Percentiles rank a stretch among this genome's conserved stretches.
phyloP scores from a whole-genome alignment of 768 basidiomycete species.

The Roridomyces roridus region DNA sequence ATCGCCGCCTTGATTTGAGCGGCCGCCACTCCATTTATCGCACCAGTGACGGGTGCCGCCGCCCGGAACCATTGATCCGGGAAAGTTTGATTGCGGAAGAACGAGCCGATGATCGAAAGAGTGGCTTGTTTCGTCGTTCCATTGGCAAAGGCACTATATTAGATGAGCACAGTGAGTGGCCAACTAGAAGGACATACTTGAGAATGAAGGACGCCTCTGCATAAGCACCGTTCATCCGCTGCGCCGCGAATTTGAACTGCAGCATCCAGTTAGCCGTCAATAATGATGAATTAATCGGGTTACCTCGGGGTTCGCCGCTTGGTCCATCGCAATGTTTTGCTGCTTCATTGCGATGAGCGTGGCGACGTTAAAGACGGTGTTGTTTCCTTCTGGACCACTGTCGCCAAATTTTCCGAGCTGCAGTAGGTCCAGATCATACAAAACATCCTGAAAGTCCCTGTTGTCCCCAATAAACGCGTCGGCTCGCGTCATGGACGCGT shows the following conservation, averaged over 20 bases:
- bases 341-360: conserved; percentile 20
- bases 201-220: conserved; percentile 1
- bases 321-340: conserved; percentile 19
- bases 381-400: conserved; percentile 14
- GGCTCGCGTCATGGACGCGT: conserved; percentile 22
- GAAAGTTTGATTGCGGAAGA: conserved; percentile 22
- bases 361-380: conserved; percentile 20
- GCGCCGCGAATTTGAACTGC: conserved; percentile 16
- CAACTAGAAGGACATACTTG: background rate
- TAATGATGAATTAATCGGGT: too few species aligned
- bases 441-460: conserved; percentile 22
- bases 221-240: conserved; percentile 13
- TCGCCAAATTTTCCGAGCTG: conserved; percentile 21
- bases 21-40: background rate
- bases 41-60: conserved; percentile 13
- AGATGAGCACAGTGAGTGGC: background rate
- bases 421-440: conserved; percentile 19
- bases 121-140: conserved; percentile 22
- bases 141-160: conserved; percentile 19
- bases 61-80: conserved; percentile 19
- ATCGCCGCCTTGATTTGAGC: background rate
- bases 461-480: conserved; percentile 26
- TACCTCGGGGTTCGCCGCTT: conserved; percentile 17
- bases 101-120: conserved; percentile 10
- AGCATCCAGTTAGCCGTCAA: background rate